phyloP scores from a whole-genome alignment of 2,329 filamentous ascomycete genomes.

The Aaosphaeria arxii region DNA sequence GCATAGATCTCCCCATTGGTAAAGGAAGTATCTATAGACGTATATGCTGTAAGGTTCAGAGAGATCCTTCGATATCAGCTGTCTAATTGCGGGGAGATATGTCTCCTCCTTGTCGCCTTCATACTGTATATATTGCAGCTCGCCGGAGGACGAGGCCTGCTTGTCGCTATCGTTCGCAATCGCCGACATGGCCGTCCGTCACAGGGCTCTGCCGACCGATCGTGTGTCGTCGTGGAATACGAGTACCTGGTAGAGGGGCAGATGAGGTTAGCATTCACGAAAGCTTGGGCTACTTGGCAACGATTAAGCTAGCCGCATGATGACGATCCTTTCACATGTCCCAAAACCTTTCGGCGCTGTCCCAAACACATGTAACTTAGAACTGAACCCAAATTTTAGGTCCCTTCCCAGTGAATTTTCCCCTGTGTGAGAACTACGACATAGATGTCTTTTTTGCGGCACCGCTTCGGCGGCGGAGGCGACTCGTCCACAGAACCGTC shows the following conservation, averaged over 20 bases:
- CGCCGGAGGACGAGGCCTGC: constrained; percentile 18
- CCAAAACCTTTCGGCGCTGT: not conserved
- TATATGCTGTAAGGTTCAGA: constrained; percentile 99
- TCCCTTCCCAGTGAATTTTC: too few relatives aligned
- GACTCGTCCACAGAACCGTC: constrained; percentile 32
- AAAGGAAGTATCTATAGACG: constrained; percentile 96
- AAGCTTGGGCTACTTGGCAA: constrained; percentile 2
- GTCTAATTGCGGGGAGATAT: constrained; percentile 81
- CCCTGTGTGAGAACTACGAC: too few relatives aligned
- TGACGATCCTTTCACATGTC: constrained; percentile 12
- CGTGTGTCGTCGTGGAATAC: not conserved
- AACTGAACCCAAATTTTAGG: too few relatives aligned
- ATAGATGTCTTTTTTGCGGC: constrained; percentile 37
- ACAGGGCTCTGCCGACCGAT: too few relatives aligned
- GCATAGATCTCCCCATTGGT: constrained; percentile 97
- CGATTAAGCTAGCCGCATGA: not conserved
- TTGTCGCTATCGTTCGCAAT: constrained; percentile 1
- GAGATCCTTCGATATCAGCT: constrained; percentile 91
- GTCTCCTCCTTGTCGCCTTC: constrained; percentile 57
- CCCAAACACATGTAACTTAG: not conserved
- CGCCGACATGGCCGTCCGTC: not conserved
- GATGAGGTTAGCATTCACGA: constrained; percentile 1
- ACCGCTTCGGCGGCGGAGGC: constrained; percentile 30
- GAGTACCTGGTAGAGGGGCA: not conserved
- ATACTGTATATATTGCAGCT: constrained; percentile 59